These are phyloP conservation scores for Spinellus fusiger DNA, from an alignment of 192 early-diverging fungal genomes.

Conservation along the genomic window DNA sequence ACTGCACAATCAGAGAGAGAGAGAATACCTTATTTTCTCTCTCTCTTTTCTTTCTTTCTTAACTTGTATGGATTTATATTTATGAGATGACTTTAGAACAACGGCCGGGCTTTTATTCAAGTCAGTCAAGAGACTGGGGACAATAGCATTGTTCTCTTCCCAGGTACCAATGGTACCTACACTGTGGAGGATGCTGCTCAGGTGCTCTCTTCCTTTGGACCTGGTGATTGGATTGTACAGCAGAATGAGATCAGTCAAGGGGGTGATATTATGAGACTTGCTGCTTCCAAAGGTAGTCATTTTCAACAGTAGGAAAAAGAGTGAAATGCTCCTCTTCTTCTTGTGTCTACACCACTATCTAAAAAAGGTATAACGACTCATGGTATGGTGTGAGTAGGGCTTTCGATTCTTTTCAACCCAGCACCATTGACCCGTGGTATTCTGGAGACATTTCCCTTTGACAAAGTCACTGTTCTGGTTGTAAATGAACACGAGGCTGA, in stretches of 20 bases:
- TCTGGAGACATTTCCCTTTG: slow-evolving; percentile 41
- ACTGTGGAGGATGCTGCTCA: slow-evolving; percentile 39
- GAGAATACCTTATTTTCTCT: too few relatives aligned
- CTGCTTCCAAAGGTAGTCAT: slow-evolving; percentile 41
- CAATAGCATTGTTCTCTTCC: slow-evolving; percentile 82
- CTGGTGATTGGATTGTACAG: slow-evolving; percentile 73
- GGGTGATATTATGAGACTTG: slow-evolving; percentile 54
- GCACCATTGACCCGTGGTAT: slow-evolving; percentile 60
- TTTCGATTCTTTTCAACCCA: slow-evolving; percentile 80
- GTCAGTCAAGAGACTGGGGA: slow-evolving; percentile 62
- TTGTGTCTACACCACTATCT: background rate
- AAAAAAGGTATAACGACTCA: background rate
- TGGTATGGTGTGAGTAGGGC: slow-evolving; percentile 26
- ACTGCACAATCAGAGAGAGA: background rate
- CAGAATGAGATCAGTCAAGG: slow-evolving; percentile 84
- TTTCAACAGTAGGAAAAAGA: background rate
- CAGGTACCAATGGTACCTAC: slow-evolving; percentile 68
- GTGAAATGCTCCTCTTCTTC: background rate
- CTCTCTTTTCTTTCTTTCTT: slow-evolving; percentile 2
- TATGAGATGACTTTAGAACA: slow-evolving; percentile 34
- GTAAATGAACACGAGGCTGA: slow-evolving; percentile 77
- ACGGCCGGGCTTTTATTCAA: slow-evolving; percentile 86
- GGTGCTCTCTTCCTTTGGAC: slow-evolving; percentile 47
- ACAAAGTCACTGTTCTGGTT: slow-evolving; percentile 68
- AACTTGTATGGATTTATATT: background rate